phyloP scores from a whole-genome alignment of 805 yeast genomes.

The Millerozyma acaciae region DNA sequence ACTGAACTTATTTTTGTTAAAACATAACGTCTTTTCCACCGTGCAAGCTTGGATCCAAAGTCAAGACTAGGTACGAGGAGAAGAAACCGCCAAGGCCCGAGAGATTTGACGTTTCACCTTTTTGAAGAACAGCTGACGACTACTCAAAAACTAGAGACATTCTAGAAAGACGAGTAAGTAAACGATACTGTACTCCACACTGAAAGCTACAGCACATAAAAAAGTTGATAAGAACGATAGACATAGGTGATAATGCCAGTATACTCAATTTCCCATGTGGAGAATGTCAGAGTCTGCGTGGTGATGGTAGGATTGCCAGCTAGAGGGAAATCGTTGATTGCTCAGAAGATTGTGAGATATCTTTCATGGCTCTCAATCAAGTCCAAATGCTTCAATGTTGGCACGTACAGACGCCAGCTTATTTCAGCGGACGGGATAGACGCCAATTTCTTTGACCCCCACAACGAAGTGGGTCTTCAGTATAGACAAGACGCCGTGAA shows the following conservation, averaged over 20 bases:
- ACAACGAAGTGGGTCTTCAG: conserved; percentile 59
- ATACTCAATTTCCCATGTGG: conserved; percentile 55
- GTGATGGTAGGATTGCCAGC: conserved; percentile 88
- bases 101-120: too few species aligned
- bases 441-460: conserved; percentile 76
- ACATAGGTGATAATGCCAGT: conserved; percentile 60
- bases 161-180: too few species aligned
- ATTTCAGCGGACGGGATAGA: conserved; percentile 52
- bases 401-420: conserved; percentile 68
- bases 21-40: too few species aligned
- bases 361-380: conserved; percentile 87
- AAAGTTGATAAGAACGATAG: too few species aligned
- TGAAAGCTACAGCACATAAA: too few species aligned
- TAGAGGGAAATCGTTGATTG: conserved; percentile 90
- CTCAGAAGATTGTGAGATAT: conserved; percentile 90
- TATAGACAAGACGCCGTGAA: conserved; percentile 67
- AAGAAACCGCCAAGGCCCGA: too few species aligned
- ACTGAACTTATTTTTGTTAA: too few species aligned
- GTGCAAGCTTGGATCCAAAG: too few species aligned
- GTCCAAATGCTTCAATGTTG: conserved; percentile 87
- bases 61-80: too few species aligned
- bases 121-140: too few species aligned
- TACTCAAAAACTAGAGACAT: too few species aligned
- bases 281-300: conserved; percentile 75
- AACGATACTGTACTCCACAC: too few species aligned